Evolutionary conservation across 495 filamentous ascomycete genomes (phyloP).

Genomic region (Neurospora sp.): DNA sequence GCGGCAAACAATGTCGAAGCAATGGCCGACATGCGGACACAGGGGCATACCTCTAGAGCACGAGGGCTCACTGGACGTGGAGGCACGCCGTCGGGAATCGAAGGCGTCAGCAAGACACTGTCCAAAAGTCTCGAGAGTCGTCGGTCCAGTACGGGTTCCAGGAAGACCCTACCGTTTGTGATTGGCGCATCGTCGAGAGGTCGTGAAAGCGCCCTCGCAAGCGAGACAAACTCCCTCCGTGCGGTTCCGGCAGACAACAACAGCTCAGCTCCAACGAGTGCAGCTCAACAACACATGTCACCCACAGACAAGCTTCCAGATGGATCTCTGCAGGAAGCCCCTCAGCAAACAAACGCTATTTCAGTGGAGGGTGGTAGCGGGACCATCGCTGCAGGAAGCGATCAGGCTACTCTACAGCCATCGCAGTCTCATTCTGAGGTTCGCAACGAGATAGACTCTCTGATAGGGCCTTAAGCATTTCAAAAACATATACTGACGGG

Average conservation of each 20-base stretch:
- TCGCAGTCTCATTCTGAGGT: constrained; percentile 19
- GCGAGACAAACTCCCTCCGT: constrained; percentile 40
- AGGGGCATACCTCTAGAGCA: constrained; percentile 46
- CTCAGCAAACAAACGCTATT: neutral
- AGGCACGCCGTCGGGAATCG: constrained; percentile 42
- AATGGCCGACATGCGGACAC: constrained; percentile 40
- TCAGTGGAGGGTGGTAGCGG: neutral
- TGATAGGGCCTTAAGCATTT: constrained; percentile 19
- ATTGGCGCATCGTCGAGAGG: constrained; percentile 24
- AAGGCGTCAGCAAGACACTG: constrained; percentile 64
- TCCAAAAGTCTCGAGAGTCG: constrained; percentile 83
- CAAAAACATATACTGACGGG: constrained; percentile 9
- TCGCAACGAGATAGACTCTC: constrained; percentile 22
- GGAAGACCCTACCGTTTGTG: constrained; percentile 48
- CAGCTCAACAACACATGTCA: constrained; percentile 17
- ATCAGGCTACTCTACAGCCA: constrained; percentile 5
- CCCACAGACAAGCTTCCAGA: neutral
- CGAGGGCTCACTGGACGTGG: constrained; percentile 29
- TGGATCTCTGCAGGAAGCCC: neutral
- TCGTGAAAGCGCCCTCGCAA: constrained; percentile 33
- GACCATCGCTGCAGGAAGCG: neutral
- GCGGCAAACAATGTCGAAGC: constrained; percentile 82
- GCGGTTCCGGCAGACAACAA: constrained; percentile 24
- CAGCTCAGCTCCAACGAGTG: constrained; percentile 24
- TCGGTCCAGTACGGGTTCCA: constrained; percentile 73